phyloP scores from a whole-genome alignment of 768 basidiomycete species.

The Russula ochroleuca region DNA sequence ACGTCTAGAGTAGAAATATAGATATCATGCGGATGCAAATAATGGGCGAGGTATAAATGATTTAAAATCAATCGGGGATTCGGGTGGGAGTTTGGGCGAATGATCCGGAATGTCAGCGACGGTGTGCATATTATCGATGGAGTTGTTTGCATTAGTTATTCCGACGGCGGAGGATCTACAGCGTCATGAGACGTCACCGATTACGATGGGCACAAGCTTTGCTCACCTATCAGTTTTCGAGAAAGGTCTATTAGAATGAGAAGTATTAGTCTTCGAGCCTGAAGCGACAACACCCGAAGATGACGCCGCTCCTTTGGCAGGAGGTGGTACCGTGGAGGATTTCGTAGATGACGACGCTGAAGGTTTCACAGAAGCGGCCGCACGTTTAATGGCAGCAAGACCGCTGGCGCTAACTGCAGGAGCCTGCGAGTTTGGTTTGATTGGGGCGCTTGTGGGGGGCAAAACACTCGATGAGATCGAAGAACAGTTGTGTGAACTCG shows the following conservation, averaged over 20 bases:
- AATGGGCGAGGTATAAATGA: slow-evolving; percentile 66
- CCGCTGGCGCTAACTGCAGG: slow-evolving; percentile 33
- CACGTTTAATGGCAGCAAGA: slow-evolving; percentile 31
- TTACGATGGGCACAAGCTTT: slow-evolving; percentile 26
- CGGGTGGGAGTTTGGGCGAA: slow-evolving; percentile 33
- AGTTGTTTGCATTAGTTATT: slow-evolving; percentile 27
- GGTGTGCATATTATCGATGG: slow-evolving; percentile 28
- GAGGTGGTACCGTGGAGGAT: slow-evolving; percentile 32
- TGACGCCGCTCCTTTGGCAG: slow-evolving; percentile 26
- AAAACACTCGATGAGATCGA: slow-evolving; percentile 26
- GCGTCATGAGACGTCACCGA: slow-evolving; percentile 56
- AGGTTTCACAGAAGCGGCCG: slow-evolving; percentile 11
- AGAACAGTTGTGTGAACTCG: slow-evolving; percentile 61
- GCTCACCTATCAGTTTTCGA: slow-evolving; percentile 63
- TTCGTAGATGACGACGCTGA: slow-evolving; percentile 30
- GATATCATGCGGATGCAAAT: slow-evolving; percentile 58
- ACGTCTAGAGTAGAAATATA: slow-evolving; percentile 47
- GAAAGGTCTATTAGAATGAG: slow-evolving; percentile 37
- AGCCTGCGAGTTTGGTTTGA: slow-evolving; percentile 26
- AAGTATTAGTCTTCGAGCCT: slow-evolving; percentile 19
- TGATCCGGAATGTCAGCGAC: slow-evolving; percentile 28
- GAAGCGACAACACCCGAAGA: slow-evolving; percentile 23
- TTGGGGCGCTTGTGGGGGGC: slow-evolving; percentile 17
- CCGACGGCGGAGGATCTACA: slow-evolving; percentile 41
- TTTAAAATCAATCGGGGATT: slow-evolving; percentile 37